Evolutionary conservation across 169 alveolate species (phyloP), one percentile per base, ranked within the genome.

Genomic region (Plasmodium chabaudi): DNA sequence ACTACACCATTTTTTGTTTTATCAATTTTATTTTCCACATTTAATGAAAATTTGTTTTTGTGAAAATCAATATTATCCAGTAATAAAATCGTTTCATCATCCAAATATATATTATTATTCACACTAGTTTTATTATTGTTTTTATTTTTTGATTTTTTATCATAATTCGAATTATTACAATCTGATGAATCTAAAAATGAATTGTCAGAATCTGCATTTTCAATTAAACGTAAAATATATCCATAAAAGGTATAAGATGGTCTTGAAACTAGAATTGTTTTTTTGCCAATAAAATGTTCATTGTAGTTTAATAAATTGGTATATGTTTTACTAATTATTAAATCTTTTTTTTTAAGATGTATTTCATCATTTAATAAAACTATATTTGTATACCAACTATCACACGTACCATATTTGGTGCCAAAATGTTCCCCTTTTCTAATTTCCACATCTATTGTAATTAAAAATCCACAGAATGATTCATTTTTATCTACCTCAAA

Each of bases 371-470:
- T 93, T 47, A 87, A 89, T n/a, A 94, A 69, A 56, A 94, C 87
- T n/a, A 94, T 64, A 74, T 94, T 94, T 13, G 96, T 87, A 72
- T 94, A 94, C 96, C 96, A 94, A 23, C 94, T 86, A 55, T 94
- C 96, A 53, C 96, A 94, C 39, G 93, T 94, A 34, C 96, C 96
- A 69, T 86, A 94, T 51, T 92, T 88, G 0, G 96, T 94, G 34
- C 96, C 96, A 65, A 94, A 94, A 74, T 92, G 96, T 19, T 94
- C 96, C 21, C 93, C 96, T 60, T 96, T 95, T 46, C 97, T 88
- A 65, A 95, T 95, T 72, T 94, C 97, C 1, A 95, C 96, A 74
- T 94, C 97, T 51, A 95, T 93, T 4, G 96, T 96, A 23, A 93
- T 94, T 56, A 95, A 87, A 59, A 93, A 89, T 4, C 97, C 97